phyloP scores from a whole-genome alignment of 176 grass and related monocot species.

The Carex parvula region DNA sequence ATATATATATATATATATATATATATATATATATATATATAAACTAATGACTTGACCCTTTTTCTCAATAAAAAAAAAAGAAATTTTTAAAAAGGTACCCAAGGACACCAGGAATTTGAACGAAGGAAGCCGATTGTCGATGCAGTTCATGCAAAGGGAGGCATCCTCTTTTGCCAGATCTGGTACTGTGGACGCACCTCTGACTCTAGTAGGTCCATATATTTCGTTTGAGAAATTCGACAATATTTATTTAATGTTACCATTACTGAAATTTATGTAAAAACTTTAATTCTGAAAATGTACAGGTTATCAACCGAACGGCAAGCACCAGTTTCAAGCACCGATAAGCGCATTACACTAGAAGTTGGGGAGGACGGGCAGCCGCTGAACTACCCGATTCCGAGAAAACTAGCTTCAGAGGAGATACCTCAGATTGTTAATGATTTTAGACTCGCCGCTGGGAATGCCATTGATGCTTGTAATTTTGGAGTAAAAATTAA shows the following conservation, averaged over 20 bases:
- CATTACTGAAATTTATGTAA: neutral
- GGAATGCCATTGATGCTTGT: slow-evolving; percentile 41
- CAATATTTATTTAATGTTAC: neutral
- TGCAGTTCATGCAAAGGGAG: slow-evolving; percentile 34
- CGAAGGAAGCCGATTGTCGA: slow-evolving; percentile 27
- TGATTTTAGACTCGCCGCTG: slow-evolving; percentile 42
- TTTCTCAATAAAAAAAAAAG: too few relatives aligned
- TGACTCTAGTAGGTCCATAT: slow-evolving; percentile 15
- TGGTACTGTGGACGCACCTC: slow-evolving; percentile 30
- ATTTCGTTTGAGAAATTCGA: neutral
- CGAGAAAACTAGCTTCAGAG: neutral
- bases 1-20: too few relatives aligned
- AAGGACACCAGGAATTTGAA: slow-evolving; percentile 7
- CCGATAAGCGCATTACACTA: slow-evolving; percentile 24
- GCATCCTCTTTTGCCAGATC: slow-evolving; percentile 37
- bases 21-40: too few relatives aligned
- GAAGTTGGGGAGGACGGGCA: slow-evolving; percentile 8
- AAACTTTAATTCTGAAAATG: neutral
- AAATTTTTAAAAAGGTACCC: slow-evolving; percentile 5
- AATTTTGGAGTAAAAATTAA: neutral
- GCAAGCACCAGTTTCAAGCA: slow-evolving; percentile 31
- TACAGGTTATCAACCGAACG: slow-evolving; percentile 33
- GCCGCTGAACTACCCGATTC: neutral
- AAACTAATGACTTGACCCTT: too few relatives aligned
- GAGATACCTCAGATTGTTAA: slow-evolving; percentile 40